Evolutionary conservation across 306 rosid species (phyloP).

Genomic region (Lotus japonicus): DNA sequence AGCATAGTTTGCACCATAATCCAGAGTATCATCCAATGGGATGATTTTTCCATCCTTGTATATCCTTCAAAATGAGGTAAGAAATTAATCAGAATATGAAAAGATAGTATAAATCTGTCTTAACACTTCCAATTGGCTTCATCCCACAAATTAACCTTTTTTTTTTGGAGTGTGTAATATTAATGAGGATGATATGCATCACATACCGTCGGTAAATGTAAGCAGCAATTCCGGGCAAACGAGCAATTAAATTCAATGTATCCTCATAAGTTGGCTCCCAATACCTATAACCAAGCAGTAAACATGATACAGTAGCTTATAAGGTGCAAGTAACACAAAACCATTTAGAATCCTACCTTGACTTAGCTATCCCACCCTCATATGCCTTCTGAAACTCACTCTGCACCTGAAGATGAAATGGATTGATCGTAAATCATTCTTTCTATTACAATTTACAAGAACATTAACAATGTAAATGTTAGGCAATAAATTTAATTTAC

Average conservation of each 20-base stretch:
- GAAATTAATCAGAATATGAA: conserved; percentile 25
- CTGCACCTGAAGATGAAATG: conserved; percentile 59
- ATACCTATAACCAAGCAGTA: conserved; percentile 46
- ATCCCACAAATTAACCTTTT: conserved; percentile 4
- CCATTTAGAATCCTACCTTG: conserved; percentile 44
- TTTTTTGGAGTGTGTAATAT: not conserved
- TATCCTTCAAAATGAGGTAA: conserved; percentile 45
- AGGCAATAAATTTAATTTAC: not conserved
- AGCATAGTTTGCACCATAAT: conserved; percentile 92
- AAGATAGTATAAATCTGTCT: conserved; percentile 5
- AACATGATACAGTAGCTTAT: conserved; percentile 18
- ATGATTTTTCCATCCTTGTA: conserved; percentile 74
- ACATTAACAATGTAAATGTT: not conserved
- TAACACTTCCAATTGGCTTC: not conserved
- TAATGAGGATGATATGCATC: conserved; percentile 14
- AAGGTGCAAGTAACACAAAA: conserved; percentile 12
- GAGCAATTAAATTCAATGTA: conserved; percentile 84
- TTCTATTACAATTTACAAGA: not conserved
- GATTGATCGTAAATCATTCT: conserved; percentile 13
- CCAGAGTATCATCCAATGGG: conserved; percentile 73
- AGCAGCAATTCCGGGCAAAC: conserved; percentile 81
- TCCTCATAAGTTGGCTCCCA: conserved; percentile 99
- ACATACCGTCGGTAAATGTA: conserved; percentile 85
- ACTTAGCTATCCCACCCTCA: conserved; percentile 68
- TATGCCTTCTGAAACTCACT: conserved; percentile 95